Evolutionary conservation across 129 eudicot genomes (phyloP), one percentile per base, ranked within the genome.

Genomic region (Lactuca saligna): DNA sequence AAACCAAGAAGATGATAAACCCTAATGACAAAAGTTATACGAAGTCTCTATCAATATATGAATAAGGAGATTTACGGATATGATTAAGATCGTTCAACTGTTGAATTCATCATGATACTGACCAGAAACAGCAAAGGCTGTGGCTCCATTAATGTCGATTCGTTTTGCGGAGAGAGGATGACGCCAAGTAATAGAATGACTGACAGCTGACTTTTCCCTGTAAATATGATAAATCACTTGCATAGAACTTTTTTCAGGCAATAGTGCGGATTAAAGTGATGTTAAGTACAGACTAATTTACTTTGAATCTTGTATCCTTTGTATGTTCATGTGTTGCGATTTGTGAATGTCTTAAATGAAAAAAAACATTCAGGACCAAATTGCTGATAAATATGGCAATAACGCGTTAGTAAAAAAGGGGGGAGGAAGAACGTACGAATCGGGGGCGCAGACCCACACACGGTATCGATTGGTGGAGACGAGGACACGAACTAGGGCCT

Each of bases 111-210:
- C 7, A 33, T 39, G 77, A 39, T 69, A 74, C 88, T 57, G 17
- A 94, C 99, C 99, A 48, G 97, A 80, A 76, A 94, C 78, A 62
- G 96, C 88, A 80, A 79, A 94, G 29, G 97, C 99, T 11, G 77
- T 80, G 54, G 99, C 87, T 78, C 99, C 99, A 54, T 66, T 76
- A 65, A 94, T 87, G 59, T 85, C 85, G 14, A 83, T 83, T 55
- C 46, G 79, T 80, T 85, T 89, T 76, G 65, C 97, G 29, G 84
- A 56, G 41, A 94, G 34, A 78, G 88, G 65, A 77, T 82, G 81
- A 14, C 74, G 79, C 97, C 95, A 85, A 9, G 97, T 89, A 42
- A 86, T 80, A 11, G 83, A 60, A 74, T 94, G 99, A 78, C 99
- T 89, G 57, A 85, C 88, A 61, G 89, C 97, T 48, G 99, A 94